A percentile compares a stretch with the other conserved stretches of the same genome.
phyloP scores from a whole-genome alignment of 371 early-diverging fungal species.

The Amoeboaphelidium occidentale region DNA sequence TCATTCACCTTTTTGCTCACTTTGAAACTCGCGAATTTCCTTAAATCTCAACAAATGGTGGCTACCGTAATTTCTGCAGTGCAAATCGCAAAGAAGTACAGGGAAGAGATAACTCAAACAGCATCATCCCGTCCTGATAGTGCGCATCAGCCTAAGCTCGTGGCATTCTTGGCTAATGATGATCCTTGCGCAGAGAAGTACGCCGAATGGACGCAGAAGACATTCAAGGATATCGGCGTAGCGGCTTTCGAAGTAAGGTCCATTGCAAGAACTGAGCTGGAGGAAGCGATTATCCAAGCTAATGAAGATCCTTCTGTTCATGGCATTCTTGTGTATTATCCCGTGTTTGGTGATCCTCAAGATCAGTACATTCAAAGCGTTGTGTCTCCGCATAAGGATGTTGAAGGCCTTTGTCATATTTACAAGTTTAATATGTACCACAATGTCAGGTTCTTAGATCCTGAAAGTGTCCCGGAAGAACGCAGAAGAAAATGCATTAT shows the following conservation, averaged over 20 bases:
- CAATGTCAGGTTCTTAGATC: constrained; percentile 71
- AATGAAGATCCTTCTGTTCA: constrained; percentile 56
- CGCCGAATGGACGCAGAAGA: constrained; percentile 71
- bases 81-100: too few relatives aligned
- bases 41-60: too few relatives aligned
- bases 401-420: constrained; percentile 80
- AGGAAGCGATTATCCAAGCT: constrained; percentile 55
- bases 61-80: too few relatives aligned
- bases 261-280: constrained; percentile 51
- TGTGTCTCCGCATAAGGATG: constrained; percentile 68
- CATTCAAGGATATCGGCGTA: constrained; percentile 69
- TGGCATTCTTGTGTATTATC: constrained; percentile 88
- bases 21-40: too few relatives aligned
- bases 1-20: too few relatives aligned
- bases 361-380: constrained; percentile 78
- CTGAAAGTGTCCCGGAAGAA: constrained; percentile 10
- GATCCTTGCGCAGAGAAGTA: constrained; percentile 73
- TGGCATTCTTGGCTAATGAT: constrained; percentile 81
- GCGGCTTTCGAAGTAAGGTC: constrained; percentile 69
- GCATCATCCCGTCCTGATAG: too few relatives aligned
- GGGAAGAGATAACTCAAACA: too few relatives aligned
- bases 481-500: constrained; percentile 72
- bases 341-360: constrained; percentile 69
- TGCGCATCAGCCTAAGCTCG: constrained; percentile 56
- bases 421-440: constrained; percentile 84